phyloP scores from a whole-genome alignment of 805 yeast species.

The Ogataea allantospora region DNA sequence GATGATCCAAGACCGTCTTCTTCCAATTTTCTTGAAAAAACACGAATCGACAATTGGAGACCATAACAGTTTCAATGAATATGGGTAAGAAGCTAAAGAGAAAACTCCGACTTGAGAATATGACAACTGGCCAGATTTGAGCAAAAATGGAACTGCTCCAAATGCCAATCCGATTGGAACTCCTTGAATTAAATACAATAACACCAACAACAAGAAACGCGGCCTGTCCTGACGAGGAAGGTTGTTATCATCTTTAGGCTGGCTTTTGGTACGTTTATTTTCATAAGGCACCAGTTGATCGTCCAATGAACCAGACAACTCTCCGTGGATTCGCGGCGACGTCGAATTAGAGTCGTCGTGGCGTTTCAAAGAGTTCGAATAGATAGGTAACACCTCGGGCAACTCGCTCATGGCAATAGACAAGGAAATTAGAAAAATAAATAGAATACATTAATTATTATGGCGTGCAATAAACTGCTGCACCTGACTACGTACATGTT shows the following conservation, averaged over 20 bases:
- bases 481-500: constrained; percentile 38
- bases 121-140: constrained; percentile 71
- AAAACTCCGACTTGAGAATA: constrained; percentile 90
- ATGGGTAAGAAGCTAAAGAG: constrained; percentile 91
- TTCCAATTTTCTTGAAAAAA: constrained; percentile 64
- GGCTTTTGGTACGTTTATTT: constrained; percentile 1
- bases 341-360: constrained; percentile 25
- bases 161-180: constrained; percentile 94
- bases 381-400: constrained; percentile 15
- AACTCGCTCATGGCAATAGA: constrained; percentile 9
- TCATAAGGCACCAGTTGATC: neutral
- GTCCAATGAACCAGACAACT: constrained; percentile 1
- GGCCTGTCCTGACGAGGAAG: constrained; percentile 54
- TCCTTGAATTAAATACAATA: constrained; percentile 88
- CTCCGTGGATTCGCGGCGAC: constrained; percentile 16
- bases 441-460: neutral
- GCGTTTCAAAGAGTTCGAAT: constrained; percentile 19
- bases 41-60: constrained; percentile 93
- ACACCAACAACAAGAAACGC: constrained; percentile 69
- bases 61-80: constrained; percentile 89
- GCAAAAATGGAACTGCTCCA: constrained; percentile 88
- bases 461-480: constrained; percentile 40
- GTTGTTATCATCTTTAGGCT: constrained; percentile 9
- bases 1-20: constrained; percentile 90
- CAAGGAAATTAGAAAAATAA: constrained; percentile 1